phyloP scores from a whole-genome alignment of 2,329 filamentous ascomycete genomes.

The Hypoxylon rubiginosum region DNA sequence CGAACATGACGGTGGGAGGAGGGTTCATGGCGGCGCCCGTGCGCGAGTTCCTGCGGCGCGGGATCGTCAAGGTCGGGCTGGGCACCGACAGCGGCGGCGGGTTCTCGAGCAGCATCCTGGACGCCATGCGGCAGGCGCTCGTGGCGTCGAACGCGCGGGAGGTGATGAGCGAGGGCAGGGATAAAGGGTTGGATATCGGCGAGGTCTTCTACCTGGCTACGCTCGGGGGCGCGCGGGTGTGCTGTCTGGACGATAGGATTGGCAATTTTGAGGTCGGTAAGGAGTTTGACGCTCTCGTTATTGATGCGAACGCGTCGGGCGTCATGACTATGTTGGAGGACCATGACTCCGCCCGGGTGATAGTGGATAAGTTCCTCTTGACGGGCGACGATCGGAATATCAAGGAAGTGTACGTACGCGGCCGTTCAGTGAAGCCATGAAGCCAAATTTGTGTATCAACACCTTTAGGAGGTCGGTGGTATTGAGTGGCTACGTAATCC shows the following conservation, averaged over 20 bases:
- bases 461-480: too few relatives aligned
- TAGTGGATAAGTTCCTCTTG: slow-evolving; percentile 76
- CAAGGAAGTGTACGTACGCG: slow-evolving; percentile 65
- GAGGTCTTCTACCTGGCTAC: slow-evolving; percentile 73
- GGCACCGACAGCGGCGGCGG: slow-evolving; percentile 76
- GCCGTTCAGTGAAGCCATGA: slow-evolving; percentile 52
- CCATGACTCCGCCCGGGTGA: slow-evolving; percentile 58
- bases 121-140: slow-evolving; percentile 70
- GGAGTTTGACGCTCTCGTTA: slow-evolving; percentile 72
- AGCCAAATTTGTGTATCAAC: too few relatives aligned
- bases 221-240: slow-evolving; percentile 70
- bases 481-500: too few relatives aligned
- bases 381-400: slow-evolving; percentile 76
- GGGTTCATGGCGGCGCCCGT: slow-evolving; percentile 74
- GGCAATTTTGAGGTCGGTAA: slow-evolving; percentile 71
- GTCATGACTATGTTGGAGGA: slow-evolving; percentile 68
- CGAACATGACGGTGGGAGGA: slow-evolving; percentile 73
- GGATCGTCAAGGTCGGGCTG: slow-evolving; percentile 75
- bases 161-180: slow-evolving; percentile 55
- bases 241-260: slow-evolving; percentile 65
- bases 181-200: slow-evolving; percentile 61
- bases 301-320: slow-evolving; percentile 55
- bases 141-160: slow-evolving; percentile 66
- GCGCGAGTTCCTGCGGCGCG: slow-evolving; percentile 65
- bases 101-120: slow-evolving; percentile 71